These are phyloP conservation scores for Thermothelomyces thermophilus DNA, from an alignment of 2,329 filamentous ascomycete species.

Conservation along the genomic window DNA sequence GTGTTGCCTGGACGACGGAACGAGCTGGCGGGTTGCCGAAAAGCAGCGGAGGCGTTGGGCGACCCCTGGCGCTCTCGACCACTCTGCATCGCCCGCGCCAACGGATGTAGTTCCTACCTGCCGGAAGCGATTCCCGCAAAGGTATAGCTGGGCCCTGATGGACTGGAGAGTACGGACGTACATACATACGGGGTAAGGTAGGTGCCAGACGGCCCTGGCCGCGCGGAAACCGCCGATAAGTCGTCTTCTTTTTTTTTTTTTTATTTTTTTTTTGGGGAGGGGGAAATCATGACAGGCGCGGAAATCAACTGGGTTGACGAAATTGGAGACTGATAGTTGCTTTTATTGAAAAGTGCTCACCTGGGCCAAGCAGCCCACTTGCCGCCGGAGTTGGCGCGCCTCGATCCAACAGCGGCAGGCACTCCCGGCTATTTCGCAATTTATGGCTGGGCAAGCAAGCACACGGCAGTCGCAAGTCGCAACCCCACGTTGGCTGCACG, in stretches of 20 bases:
- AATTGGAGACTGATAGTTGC: slow-evolving; percentile 7
- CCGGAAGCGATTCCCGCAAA: slow-evolving; percentile 6
- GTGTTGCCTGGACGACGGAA: background rate
- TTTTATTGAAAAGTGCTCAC: slow-evolving; percentile 19
- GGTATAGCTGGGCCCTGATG: slow-evolving; percentile 6
- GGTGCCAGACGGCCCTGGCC: background rate
- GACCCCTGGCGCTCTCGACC: background rate
- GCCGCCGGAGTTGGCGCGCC: slow-evolving; percentile 4
- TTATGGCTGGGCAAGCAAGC: slow-evolving; percentile 7
- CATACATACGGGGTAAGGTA: background rate
- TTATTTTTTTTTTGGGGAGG: too few relatives aligned
- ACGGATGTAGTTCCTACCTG: slow-evolving; percentile 5
- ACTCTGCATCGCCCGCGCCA: background rate
- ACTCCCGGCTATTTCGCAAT: slow-evolving; percentile 16
- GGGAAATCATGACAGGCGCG: background rate
- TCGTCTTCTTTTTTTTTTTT: background rate
- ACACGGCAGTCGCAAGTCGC: slow-evolving; percentile 17
- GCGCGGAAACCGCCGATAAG: background rate
- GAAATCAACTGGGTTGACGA: background rate
- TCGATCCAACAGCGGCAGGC: slow-evolving; percentile 13
- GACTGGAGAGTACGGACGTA: too few relatives aligned
- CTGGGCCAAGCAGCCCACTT: slow-evolving; percentile 2
- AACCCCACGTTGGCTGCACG: slow-evolving; percentile 9
- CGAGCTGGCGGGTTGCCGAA: background rate
- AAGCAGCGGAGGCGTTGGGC: background rate